A percentile compares a stretch with the other conserved stretches of the same genome.
Evolutionary conservation across 176 grass and related monocot genomes (phyloP).

Genomic region (Pontederia crassipes): DNA sequence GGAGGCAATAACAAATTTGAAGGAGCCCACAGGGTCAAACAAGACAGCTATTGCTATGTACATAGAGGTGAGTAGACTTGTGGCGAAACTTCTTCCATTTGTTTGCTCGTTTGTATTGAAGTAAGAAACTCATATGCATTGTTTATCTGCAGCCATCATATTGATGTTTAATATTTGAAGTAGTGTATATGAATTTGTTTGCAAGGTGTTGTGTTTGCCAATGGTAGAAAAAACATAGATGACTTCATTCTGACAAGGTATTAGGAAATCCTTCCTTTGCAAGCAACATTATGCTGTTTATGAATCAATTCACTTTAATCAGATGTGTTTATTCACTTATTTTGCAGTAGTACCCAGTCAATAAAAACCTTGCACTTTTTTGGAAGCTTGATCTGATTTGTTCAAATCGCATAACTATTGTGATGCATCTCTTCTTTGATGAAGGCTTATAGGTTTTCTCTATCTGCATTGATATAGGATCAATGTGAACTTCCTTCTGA

Average conservation of each 20-base stretch:
- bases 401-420: not conserved
- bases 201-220: no score
- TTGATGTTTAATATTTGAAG: not conserved
- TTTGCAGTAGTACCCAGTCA: no score
- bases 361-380: not conserved
- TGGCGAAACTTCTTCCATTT: not conserved
- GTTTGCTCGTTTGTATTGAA: not conserved
- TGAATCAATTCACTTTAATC: no score
- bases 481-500: slow-evolving; percentile 55
- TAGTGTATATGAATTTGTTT: no score
- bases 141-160: not conserved
- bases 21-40: slow-evolving; percentile 82
- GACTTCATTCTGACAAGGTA: no score
- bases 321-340: no score
- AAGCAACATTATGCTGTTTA: no score
- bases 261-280: no score
- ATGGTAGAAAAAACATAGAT: no score
- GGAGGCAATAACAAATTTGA: slow-evolving; percentile 74
- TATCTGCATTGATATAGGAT: slow-evolving; percentile 33
- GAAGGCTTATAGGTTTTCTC: not conserved
- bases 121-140: not conserved
- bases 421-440: not conserved
- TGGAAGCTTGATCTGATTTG: not conserved
- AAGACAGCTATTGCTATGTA: slow-evolving; percentile 62
- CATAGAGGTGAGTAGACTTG: slow-evolving; percentile 54